Evolutionary conservation across 306 rosid genomes (phyloP).

Genomic region (Trifolium repens): DNA sequence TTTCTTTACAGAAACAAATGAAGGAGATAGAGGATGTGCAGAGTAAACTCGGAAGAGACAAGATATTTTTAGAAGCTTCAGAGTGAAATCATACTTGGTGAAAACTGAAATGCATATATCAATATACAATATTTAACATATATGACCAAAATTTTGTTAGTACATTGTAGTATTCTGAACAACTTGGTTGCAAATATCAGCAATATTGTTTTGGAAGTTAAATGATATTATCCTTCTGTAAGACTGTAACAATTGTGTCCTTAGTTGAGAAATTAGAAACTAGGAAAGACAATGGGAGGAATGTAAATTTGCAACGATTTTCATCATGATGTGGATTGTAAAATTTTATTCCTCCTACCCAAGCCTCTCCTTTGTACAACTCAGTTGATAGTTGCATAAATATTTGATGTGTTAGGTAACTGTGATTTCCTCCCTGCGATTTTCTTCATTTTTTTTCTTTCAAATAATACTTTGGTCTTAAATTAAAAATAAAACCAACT

Average conservation of each 20-base stretch:
- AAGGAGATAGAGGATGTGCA: conserved; percentile 44
- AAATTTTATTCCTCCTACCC: neutral
- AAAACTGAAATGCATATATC: neutral
- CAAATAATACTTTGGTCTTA: too few relatives aligned
- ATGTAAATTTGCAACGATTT: neutral
- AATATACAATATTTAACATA: neutral
- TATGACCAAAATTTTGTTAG: neutral
- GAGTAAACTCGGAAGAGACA: conserved; percentile 31
- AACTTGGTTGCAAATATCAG: neutral
- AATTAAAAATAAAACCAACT: too few relatives aligned
- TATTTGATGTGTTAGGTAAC: too few relatives aligned
- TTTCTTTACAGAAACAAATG: conserved; percentile 47
- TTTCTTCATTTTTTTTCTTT: too few relatives aligned
- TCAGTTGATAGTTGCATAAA: too few relatives aligned
- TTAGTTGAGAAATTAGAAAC: neutral
- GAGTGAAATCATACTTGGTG: neutral
- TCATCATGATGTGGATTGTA: neutral
- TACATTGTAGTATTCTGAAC: neutral
- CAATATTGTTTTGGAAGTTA: neutral
- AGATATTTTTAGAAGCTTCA: conserved; percentile 1
- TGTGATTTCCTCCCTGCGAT: too few relatives aligned
- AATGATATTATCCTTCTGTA: neutral
- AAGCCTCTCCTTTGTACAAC: too few relatives aligned
- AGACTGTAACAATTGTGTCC: neutral
- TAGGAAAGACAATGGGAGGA: neutral